Percentiles rank a stretch among this genome's conserved stretches.
Evolutionary conservation across 106 monocot genomes (phyloP).

Genomic region (Xerophyta viscosa): DNA sequence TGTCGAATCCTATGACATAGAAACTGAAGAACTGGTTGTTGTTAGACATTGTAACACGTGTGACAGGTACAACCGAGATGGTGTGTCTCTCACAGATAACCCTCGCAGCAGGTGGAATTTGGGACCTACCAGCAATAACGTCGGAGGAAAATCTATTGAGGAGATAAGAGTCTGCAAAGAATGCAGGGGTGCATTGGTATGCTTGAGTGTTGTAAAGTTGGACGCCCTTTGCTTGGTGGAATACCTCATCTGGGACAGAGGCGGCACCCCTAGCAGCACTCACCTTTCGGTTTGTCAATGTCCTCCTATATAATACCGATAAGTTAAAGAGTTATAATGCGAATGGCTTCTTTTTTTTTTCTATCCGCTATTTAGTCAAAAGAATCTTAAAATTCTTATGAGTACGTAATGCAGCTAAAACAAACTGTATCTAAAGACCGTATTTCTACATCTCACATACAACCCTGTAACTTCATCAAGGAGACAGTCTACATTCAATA

Average conservation of each 20-base stretch:
- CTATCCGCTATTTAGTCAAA: too few relatives aligned
- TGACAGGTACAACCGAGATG: conserved; percentile 83
- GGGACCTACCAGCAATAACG: conserved; percentile 54
- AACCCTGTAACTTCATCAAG: too few relatives aligned
- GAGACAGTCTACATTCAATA: too few relatives aligned
- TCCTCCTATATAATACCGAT: conserved; percentile 67
- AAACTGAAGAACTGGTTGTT: conserved; percentile 64
- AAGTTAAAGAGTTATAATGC: too few relatives aligned
- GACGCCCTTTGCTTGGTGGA: conserved; percentile 73
- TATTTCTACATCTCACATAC: too few relatives aligned
- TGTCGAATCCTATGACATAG: conserved; percentile 68
- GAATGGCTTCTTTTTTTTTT: too few relatives aligned
- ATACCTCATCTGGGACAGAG: conserved; percentile 91
- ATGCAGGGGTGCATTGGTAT: conserved; percentile 88
- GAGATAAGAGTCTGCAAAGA: conserved; percentile 77
- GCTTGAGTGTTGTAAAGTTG: conserved; percentile 94
- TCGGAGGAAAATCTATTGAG: conserved; percentile 94
- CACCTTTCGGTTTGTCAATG: conserved; percentile 66
- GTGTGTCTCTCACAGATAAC: conserved; percentile 83
- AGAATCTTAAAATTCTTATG: too few relatives aligned
- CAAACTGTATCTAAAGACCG: too few relatives aligned
- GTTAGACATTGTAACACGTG: conserved; percentile 80
- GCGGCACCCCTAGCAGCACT: conserved; percentile 77
- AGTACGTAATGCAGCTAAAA: too few relatives aligned
- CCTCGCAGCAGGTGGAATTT: conserved; percentile 57